phyloP scores from a whole-genome alignment of 257 asterid species.

The Phtheirospermum japonicum region DNA sequence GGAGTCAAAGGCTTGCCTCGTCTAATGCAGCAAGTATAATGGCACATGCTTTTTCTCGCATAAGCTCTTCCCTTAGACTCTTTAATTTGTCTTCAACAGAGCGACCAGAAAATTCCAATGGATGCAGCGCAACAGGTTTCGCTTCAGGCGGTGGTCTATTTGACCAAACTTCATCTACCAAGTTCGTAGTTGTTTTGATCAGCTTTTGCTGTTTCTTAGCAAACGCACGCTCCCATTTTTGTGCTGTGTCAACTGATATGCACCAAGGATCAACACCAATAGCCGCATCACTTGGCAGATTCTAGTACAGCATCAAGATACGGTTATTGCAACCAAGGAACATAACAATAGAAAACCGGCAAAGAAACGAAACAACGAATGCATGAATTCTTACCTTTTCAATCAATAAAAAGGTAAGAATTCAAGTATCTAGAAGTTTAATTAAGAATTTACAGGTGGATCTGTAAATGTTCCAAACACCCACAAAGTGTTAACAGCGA shows the following conservation, averaged over 20 bases:
- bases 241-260: slow-evolving; percentile 86
- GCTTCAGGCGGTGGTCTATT: slow-evolving; percentile 65
- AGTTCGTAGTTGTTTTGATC: slow-evolving; percentile 59
- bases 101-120: slow-evolving; percentile 75
- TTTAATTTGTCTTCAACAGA: slow-evolving; percentile 79
- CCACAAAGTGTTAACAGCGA: too few relatives aligned
- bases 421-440: not conserved
- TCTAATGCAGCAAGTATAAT: slow-evolving; percentile 73
- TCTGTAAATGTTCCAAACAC: not conserved
- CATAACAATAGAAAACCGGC: slow-evolving; percentile 15
- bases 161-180: slow-evolving; percentile 93
- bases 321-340: slow-evolving; percentile 22
- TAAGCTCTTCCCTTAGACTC: slow-evolving; percentile 72
- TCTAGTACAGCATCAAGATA: slow-evolving; percentile 47
- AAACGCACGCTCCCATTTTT: slow-evolving; percentile 77
- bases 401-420: not conserved
- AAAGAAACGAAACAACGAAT: not conserved
- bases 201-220: slow-evolving; percentile 73
- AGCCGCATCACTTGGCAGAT: slow-evolving; percentile 66
- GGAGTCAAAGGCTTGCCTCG: slow-evolving; percentile 53
- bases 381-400: too few relatives aligned
- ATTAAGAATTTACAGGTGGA: not conserved
- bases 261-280: slow-evolving; percentile 97
- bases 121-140: slow-evolving; percentile 72
- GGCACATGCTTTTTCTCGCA: slow-evolving; percentile 65